Conservation (phyloP, 2,329 filamentous ascomycete species). For the Talaromyces piceae region DNA sequence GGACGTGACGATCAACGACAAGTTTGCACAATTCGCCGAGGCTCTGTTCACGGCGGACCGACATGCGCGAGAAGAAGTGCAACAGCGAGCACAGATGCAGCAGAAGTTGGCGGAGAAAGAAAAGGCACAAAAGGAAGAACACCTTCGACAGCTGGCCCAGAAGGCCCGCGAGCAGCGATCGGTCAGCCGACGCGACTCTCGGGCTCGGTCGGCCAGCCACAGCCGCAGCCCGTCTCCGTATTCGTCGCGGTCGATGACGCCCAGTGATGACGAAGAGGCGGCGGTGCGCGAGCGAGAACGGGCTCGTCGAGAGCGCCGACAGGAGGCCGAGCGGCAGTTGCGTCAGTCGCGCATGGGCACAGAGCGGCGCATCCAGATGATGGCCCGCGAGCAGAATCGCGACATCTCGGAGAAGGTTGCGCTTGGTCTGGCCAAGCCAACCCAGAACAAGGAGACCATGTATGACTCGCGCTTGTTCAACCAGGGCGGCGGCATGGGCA, state of each 20-base stretch:
- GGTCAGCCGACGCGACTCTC: conserved; percentile 43
- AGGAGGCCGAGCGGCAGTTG: conserved; percentile 81
- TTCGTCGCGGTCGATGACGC: conserved; percentile 39
- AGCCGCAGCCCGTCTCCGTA: conserved; percentile 38
- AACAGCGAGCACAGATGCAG: conserved; percentile 88
- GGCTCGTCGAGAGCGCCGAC: conserved; percentile 66
- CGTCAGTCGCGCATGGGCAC: conserved; percentile 93
- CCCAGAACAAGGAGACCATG: conserved; percentile 86
- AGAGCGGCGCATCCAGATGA: conserved; percentile 81
- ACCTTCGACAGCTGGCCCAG: conserved; percentile 77
- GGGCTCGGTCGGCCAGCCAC: conserved; percentile 38
- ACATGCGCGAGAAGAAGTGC: conserved; percentile 91
- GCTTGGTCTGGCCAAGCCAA: conserved; percentile 87
- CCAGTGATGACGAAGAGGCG: conserved; percentile 57
- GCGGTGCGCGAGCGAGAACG: conserved; percentile 69
- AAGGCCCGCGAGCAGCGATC: conserved; percentile 79
- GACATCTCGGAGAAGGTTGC: conserved; percentile 98
- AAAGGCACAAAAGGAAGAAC: conserved; percentile 87
- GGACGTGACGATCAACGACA: conserved; percentile 95
- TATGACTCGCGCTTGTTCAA: conserved; percentile 96
- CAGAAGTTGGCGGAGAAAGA: conserved; percentile 95
- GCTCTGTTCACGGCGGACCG: conserved; percentile 89
- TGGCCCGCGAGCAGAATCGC: conserved; percentile 90
- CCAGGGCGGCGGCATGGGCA: conserved; percentile 81
- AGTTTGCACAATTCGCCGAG: conserved; percentile 93